Evolutionary conservation across 2,329 filamentous ascomycete genomes (phyloP), one percentile per base, ranked within the genome.

Genomic region (Dothistroma septosporum): DNA sequence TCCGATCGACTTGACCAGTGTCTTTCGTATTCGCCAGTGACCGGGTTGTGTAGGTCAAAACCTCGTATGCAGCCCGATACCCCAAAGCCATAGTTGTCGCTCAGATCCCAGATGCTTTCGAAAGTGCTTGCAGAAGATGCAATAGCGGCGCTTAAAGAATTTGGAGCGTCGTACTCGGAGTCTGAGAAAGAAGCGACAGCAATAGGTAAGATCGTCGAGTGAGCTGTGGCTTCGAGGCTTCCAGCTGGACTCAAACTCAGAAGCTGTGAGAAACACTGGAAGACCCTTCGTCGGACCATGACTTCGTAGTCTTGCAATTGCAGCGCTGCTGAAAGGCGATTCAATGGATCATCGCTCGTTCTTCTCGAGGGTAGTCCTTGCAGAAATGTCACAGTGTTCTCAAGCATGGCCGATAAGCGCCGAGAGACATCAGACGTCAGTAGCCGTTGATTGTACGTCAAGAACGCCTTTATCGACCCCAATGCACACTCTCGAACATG

Each of bases 401-500:
- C 93, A 55, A 99, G 82, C 93, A 99, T 97, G 1, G 87, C 86
- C 35, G 92, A 90, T 66, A 99, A 89, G 58, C 94, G 85, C 73
- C 94, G 96, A 4, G 92, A 95, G 11, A 97, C 91, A 77, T 99
- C 94, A 1, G 93, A 87, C 0, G 94, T 99, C 67, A 99, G 80
- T 31, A 99, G 82, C 53, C 92, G 88, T 74, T 89, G 91, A 72
- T 99, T 99, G 78, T 91, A 97, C 70, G 96, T 89, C 53, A 99
- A 80, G 72, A 99, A 99, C 0, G 92, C 90, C 59, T 96, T 80
- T 62, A 99, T 91, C 0, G 92, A 95, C 3, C 92, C 91, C 12
- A 99, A 79, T 8, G 94, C 92, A 73, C 93, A 97, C 76, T 99
- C 94, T 69, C 94, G 84, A 19, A 99, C 93, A 74, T 99, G 94